Percentiles rank a stretch among this genome's conserved stretches.
phyloP scores from a whole-genome alignment of 2,329 filamentous ascomycete species.

The Cadophora malorum region DNA sequence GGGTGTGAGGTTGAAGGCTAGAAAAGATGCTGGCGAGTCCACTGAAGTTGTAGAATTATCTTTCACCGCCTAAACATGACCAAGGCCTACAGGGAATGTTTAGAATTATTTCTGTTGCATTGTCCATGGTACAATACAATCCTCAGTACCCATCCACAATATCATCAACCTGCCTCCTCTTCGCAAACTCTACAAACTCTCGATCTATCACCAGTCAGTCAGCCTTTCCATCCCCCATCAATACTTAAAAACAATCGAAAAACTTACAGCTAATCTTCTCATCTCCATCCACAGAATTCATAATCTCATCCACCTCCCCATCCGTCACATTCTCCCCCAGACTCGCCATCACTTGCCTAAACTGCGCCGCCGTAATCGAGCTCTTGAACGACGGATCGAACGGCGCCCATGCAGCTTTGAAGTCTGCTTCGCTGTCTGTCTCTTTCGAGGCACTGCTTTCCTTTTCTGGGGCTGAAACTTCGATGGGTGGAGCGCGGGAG shows the following conservation, averaged over 20 bases:
- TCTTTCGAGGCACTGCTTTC: constrained; percentile 6
- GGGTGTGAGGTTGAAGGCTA: no score
- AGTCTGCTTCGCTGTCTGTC: constrained; percentile 40
- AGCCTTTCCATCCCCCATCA: background rate
- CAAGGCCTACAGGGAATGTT: no score
- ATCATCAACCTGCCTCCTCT: constrained; percentile 39
- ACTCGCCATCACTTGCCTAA: constrained; percentile 46
- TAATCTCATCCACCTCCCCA: constrained; percentile 45
- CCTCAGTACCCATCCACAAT: constrained; percentile 41
- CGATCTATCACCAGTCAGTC: constrained; percentile 39
- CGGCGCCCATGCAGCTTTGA: constrained; percentile 47
- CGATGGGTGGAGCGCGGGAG: constrained; percentile 36
- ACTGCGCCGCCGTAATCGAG: constrained; percentile 46
- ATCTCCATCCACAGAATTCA: constrained; percentile 47
- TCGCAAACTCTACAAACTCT: constrained; percentile 48
- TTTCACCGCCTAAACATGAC: no score
- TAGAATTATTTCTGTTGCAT: no score
- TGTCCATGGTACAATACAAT: no score
- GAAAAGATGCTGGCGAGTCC: no score
- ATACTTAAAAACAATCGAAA: background rate
- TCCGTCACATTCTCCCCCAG: constrained; percentile 47
- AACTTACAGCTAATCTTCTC: constrained; percentile 49
- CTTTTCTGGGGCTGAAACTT: constrained; percentile 11
- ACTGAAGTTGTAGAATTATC: no score
- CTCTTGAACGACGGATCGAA: constrained; percentile 46